Conservation (phyloP, 768 basidiomycete genomes). For the Coprinellus micaceus region DNA sequence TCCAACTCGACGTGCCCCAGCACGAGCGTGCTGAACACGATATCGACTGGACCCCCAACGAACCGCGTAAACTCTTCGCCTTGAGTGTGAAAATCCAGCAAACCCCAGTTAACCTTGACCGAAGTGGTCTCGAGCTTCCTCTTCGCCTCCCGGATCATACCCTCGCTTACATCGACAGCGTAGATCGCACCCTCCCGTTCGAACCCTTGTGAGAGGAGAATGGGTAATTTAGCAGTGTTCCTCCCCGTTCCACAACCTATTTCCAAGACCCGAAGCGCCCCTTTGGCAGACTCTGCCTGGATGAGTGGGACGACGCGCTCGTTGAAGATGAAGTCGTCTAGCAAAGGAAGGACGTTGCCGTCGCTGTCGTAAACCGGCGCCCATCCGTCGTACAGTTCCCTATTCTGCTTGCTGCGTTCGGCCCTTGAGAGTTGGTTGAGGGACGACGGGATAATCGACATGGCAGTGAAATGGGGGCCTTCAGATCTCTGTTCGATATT, state of each 20-base stretch:
- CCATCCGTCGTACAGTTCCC: background rate
- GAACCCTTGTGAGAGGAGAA: background rate
- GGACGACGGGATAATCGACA: too few species aligned
- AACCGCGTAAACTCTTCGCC: constrained; percentile 3
- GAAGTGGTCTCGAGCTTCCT: background rate
- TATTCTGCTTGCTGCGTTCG: constrained; percentile 4
- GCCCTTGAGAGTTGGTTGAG: constrained; percentile 12
- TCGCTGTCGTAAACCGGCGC: background rate
- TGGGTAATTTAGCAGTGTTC: background rate
- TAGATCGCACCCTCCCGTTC: constrained; percentile 8
- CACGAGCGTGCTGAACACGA: constrained; percentile 11
- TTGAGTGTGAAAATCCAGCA: constrained; percentile 8
- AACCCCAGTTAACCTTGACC: constrained; percentile 2
- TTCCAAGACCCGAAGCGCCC: background rate
- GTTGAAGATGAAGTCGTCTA: background rate
- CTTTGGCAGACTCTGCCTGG: background rate
- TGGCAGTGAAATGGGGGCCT: too few species aligned
- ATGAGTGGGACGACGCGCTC: background rate
- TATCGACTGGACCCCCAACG: constrained; percentile 3
- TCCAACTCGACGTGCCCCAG: constrained; percentile 10
- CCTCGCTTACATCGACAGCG: constrained; percentile 10
- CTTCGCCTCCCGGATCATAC: constrained; percentile 8
- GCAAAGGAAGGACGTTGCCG: background rate
- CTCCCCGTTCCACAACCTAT: background rate
- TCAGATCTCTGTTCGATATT: too few species aligned